Evolutionary conservation across 2,329 filamentous ascomycete genomes (phyloP).

Genomic region (Hirsutella thompsonii): DNA sequence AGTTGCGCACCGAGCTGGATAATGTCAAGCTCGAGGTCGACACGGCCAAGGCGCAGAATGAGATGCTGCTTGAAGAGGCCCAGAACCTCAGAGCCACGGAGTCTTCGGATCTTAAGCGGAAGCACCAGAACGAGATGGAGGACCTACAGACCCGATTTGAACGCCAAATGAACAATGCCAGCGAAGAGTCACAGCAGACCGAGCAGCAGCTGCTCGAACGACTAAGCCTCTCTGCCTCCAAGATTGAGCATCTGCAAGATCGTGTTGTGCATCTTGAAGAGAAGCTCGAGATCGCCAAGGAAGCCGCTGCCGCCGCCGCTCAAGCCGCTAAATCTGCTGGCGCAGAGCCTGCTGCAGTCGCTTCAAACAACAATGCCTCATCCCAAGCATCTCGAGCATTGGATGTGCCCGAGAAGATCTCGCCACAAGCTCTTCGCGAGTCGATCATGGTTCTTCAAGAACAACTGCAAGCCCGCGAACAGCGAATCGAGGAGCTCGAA

Average conservation of each 20-base stretch:
- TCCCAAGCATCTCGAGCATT: conserved; percentile 20
- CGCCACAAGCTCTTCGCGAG: conserved; percentile 85
- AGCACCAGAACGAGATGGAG: conserved; percentile 57
- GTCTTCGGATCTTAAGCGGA: conserved; percentile 36
- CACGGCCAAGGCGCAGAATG: conserved; percentile 65
- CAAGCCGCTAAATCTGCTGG: conserved; percentile 55
- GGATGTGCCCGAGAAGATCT: conserved; percentile 70
- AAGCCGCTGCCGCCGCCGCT: conserved; percentile 72
- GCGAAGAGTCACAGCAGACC: conserved; percentile 69
- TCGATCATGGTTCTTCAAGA: conserved; percentile 95
- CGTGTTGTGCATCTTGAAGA: conserved; percentile 77
- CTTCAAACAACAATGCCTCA: conserved; percentile 10
- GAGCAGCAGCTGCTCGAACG: conserved; percentile 73
- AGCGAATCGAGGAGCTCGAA: conserved; percentile 78
- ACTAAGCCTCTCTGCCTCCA: conserved; percentile 69
- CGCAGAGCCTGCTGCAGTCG: conserved; percentile 18
- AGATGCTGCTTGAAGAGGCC: conserved; percentile 74
- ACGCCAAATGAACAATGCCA: conserved; percentile 56
- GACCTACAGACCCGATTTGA: conserved; percentile 66
- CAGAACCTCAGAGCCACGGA: conserved; percentile 52
- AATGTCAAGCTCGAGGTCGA: conserved; percentile 68
- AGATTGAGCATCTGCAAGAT: conserved; percentile 75
- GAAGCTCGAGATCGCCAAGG: conserved; percentile 78
- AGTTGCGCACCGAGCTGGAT: conserved; percentile 63
- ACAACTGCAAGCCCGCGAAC: conserved; percentile 88